Conservation (phyloP, 164 flowering plant species). For the Magnolia changhungtana region DNA sequence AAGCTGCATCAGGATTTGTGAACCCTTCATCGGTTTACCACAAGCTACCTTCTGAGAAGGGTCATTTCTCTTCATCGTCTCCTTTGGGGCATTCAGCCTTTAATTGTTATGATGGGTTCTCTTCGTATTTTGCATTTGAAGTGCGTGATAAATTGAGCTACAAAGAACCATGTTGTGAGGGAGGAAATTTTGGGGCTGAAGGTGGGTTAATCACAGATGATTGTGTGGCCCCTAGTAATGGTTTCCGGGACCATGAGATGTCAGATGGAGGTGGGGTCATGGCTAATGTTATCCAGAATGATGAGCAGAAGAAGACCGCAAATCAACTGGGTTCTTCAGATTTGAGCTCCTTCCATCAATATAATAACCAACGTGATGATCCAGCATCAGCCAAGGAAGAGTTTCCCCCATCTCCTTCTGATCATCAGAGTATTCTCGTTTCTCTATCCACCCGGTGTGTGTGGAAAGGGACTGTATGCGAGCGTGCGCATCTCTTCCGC, state of each 20-base stretch:
- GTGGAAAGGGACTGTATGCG: constrained; percentile 98
- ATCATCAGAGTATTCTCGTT: constrained; percentile 94
- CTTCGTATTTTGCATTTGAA: constrained; percentile 22
- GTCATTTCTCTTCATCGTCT: constrained; percentile 9
- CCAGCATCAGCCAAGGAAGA: constrained; percentile 56
- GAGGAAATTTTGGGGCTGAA: constrained; percentile 12
- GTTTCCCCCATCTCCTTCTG: constrained; percentile 88
- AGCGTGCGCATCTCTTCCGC: constrained; percentile 82
- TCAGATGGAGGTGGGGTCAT: constrained; percentile 13
- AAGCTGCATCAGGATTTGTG: constrained; percentile 15
- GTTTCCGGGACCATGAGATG: constrained; percentile 20
- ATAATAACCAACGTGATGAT: constrained; percentile 37
- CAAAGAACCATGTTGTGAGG: constrained; percentile 4
- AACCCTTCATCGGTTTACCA: constrained; percentile 8
- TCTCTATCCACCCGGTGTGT: constrained; percentile 88
- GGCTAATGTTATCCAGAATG: constrained; percentile 15
- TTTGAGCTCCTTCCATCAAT: constrained; percentile 34
- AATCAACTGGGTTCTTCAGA: constrained; percentile 27
- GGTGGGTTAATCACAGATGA: constrained; percentile 4
- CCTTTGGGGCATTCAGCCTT: constrained; percentile 15
- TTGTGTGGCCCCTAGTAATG: constrained; percentile 10
- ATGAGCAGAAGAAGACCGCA: constrained; percentile 12
- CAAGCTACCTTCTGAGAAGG: constrained; percentile 6
- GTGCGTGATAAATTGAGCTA: constrained; percentile 17
- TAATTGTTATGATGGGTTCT: constrained; percentile 20